Evolutionary conservation across 2,329 filamentous ascomycete species (phyloP).

Genomic region (Chrysosporium queenslandicum): DNA sequence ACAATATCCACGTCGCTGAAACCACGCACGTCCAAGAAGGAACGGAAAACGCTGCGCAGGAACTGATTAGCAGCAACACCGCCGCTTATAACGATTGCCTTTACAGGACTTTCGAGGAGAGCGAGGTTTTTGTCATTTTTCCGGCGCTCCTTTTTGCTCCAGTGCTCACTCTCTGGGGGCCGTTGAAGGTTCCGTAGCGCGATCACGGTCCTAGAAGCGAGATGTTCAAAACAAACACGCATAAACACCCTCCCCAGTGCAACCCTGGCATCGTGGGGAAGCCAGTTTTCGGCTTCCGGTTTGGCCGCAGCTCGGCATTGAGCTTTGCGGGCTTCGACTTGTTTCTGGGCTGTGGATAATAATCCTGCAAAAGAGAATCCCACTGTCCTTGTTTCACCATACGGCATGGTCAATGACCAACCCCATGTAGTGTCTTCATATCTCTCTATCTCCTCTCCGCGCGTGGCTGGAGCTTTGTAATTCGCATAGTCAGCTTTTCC

Average conservation of each 20-base stretch:
- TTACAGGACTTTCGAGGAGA: conserved; percentile 26
- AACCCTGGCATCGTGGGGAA: conserved; percentile 52
- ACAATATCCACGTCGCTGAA: conserved; percentile 52
- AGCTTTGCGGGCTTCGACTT: conserved; percentile 37
- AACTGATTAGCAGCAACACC: conserved; percentile 83
- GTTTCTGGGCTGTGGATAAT: conserved; percentile 52
- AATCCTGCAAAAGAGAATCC: conserved; percentile 67
- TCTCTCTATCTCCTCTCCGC: conserved; percentile 49
- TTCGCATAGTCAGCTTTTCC: conserved; percentile 29
- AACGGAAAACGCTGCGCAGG: conserved; percentile 55
- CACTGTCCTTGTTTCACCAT: conserved; percentile 50
- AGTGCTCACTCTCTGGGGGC: not conserved
- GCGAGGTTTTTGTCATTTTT: not conserved
- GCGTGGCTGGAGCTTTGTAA: conserved; percentile 51
- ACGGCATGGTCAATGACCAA: conserved; percentile 62
- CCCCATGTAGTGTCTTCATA: conserved; percentile 42
- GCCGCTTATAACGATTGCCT: conserved; percentile 70
- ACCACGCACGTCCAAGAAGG: conserved; percentile 57
- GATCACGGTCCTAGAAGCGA: conserved; percentile 63
- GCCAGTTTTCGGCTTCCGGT: conserved; percentile 16
- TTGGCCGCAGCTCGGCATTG: conserved; percentile 25
- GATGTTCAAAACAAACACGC: conserved; percentile 76
- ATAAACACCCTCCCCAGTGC: conserved; percentile 63
- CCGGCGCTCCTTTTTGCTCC: conserved; percentile 1
- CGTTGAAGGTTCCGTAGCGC: conserved; percentile 45